Percentiles rank a stretch among this genome's conserved stretches.
phyloP scores from a whole-genome alignment of 345 rosid genomes.

The Pugionium cornutum region DNA sequence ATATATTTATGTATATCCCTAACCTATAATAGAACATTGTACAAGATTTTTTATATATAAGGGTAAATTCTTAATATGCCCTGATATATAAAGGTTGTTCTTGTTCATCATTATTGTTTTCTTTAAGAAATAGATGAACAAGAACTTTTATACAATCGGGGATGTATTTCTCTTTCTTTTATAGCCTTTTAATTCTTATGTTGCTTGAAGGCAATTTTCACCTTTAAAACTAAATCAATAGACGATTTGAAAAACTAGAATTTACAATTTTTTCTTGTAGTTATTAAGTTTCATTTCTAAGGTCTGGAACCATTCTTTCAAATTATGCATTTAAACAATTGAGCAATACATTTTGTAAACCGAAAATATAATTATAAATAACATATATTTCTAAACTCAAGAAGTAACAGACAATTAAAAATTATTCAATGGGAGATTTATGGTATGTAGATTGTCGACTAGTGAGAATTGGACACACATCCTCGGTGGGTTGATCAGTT shows the following conservation, averaged over 20 bases:
- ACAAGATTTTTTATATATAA: constrained; percentile 28
- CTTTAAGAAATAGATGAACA: constrained; percentile 28
- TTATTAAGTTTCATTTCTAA: background rate
- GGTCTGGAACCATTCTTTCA: background rate
- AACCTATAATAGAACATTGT: constrained; percentile 31
- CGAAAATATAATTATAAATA: background rate
- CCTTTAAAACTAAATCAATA: background rate
- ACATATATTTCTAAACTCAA: background rate
- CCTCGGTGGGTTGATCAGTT: constrained; percentile 24
- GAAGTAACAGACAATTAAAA: background rate
- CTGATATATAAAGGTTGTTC: constrained; percentile 19
- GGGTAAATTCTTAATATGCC: constrained; percentile 25
- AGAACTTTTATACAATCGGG: background rate
- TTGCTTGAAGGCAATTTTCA: constrained; percentile 8
- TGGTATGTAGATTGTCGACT: constrained; percentile 16
- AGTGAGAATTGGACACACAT: constrained; percentile 22
- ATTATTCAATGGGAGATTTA: background rate
- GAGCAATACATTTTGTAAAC: background rate
- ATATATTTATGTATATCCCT: constrained; percentile 19
- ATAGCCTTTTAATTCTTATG: constrained; percentile 4
- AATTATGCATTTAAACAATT: background rate
- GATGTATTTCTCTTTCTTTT: background rate
- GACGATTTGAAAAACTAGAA: background rate
- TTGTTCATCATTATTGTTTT: constrained; percentile 25
- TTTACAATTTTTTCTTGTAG: background rate